Evolutionary conservation across 2,329 filamentous ascomycete genomes (phyloP).

Genomic region (Emmonsia crescens): DNA sequence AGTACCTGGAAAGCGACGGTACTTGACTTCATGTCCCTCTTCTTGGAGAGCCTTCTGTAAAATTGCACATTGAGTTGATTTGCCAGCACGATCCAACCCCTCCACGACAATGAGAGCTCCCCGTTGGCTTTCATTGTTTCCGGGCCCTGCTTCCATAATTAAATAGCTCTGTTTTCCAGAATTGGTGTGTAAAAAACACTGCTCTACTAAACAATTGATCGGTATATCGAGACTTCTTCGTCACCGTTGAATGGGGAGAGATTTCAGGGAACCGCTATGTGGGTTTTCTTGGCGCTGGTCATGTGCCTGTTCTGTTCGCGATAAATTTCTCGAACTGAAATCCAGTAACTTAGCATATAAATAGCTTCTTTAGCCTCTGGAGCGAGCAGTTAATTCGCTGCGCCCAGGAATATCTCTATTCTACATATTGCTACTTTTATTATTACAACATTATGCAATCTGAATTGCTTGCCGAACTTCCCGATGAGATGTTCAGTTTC

Average conservation of each 20-base stretch:
- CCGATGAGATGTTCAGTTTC: conserved; percentile 30
- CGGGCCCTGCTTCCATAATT: neutral
- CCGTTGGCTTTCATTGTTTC: conserved; percentile 3
- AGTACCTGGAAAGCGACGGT: conserved; percentile 56
- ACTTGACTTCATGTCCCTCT: conserved; percentile 43
- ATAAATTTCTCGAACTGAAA: neutral
- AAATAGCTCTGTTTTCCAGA: neutral
- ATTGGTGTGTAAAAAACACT: neutral
- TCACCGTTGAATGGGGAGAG: neutral
- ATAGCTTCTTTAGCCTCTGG: neutral
- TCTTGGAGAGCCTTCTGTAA: conserved; percentile 46
- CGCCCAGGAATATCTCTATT: neutral
- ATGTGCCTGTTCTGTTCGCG: neutral
- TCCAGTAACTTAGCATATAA: too few relatives aligned
- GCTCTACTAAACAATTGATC: neutral
- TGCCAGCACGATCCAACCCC: conserved; percentile 80
- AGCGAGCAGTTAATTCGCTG: neutral
- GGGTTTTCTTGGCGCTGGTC: neutral
- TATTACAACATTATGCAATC: conserved; percentile 18
- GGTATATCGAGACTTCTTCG: neutral
- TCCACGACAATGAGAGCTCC: conserved; percentile 77
- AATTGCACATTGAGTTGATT: conserved; percentile 76
- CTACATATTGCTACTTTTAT: neutral
- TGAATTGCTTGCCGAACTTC: conserved; percentile 14
- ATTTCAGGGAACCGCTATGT: neutral